Evolutionary conservation across 225 moss, liverwort and hornwort genomes (phyloP), one percentile per base, ranked within the genome.

Genomic region (Marchantia polymorpha): DNA sequence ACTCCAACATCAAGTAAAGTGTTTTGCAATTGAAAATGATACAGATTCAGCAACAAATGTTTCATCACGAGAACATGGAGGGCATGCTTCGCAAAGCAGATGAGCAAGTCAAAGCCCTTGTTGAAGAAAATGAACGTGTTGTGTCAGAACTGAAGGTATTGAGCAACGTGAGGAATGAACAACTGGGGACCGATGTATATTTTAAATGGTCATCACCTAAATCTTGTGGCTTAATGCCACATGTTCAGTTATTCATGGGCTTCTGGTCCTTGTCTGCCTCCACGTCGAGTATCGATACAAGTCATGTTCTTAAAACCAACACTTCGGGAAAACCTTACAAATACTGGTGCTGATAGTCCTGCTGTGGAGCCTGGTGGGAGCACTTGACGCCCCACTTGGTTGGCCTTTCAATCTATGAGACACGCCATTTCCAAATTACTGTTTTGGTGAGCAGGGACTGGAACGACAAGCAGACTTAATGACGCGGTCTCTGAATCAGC

Each of bases 381-480:
- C 16, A 9, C 25, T 12, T 71, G n/a, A 71, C 10, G 50, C 8
- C 12, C n/a, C 71, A 49, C 50, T 50, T 69, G 47, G n/a, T 29
- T 26, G 69, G 49, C 19, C 0, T 71, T 71, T 71, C 10, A 49
- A 23, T 47, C n/a, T 47, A 60, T 60, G 26, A 74, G 74, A 27
- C 31, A 27, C 31, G 26, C 7, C 11, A 74, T 16, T 50, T 55
- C 31, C 74, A 26, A 74, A 53, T 53, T 31, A 56, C 25, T 75
- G 39, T 53, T 67, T 69, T 50, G 11, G 52, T 78, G 39, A 67
- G 27, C 76, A 94, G 94, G 90, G 85, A 56, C 73, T 88, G 52
- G 91, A 94, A 84, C 89, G 92, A 77, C 91, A 94, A 85, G 92
- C 87, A 73, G 94, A 94, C 79, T 85, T 94, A 77, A 94, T 94